These are phyloP conservation scores for Zangia roseola DNA, from an alignment of 768 basidiomycete genomes.

Conservation along the genomic window DNA sequence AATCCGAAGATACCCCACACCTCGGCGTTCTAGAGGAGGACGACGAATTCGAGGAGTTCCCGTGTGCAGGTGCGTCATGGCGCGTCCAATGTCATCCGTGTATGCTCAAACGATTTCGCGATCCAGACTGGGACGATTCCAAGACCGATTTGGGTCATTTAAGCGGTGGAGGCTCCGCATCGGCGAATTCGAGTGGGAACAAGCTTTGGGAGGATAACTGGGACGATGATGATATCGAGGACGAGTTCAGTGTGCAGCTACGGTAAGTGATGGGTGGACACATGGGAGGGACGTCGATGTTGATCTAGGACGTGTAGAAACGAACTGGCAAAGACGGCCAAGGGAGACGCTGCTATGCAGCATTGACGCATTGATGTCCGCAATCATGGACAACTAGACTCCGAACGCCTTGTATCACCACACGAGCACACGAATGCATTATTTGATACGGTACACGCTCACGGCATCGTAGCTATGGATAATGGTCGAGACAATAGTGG, in stretches of 20 bases:
- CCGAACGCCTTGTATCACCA: conserved; percentile 4
- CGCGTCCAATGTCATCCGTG: neutral
- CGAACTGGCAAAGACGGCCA: conserved; percentile 61
- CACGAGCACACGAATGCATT: neutral
- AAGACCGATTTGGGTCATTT: conserved; percentile 81
- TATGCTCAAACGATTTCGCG: neutral
- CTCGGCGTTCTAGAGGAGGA: conserved; percentile 95
- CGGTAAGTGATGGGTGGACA: conserved; percentile 52
- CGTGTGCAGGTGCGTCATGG: conserved; percentile 64
- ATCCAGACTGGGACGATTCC: conserved; percentile 81
- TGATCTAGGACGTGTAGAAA: conserved; percentile 38
- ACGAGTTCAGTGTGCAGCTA: conserved; percentile 93
- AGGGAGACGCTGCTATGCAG: conserved; percentile 50
- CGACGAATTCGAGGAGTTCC: conserved; percentile 95
- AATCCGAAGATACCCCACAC: conserved; percentile 52
- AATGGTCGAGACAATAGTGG: too few species aligned
- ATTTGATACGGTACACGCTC: neutral
- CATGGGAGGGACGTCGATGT: neutral
- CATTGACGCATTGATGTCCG: conserved; percentile 36
- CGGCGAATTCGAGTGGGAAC: conserved; percentile 77
- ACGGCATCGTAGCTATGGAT: too few species aligned
- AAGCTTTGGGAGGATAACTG: conserved; percentile 99
- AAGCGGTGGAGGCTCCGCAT: conserved; percentile 69
- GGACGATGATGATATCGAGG: conserved; percentile 99
- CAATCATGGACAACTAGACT: too few species aligned